Evolutionary conservation across 345 rosid genomes (phyloP).

Genomic region (Populus pruinosa): DNA sequence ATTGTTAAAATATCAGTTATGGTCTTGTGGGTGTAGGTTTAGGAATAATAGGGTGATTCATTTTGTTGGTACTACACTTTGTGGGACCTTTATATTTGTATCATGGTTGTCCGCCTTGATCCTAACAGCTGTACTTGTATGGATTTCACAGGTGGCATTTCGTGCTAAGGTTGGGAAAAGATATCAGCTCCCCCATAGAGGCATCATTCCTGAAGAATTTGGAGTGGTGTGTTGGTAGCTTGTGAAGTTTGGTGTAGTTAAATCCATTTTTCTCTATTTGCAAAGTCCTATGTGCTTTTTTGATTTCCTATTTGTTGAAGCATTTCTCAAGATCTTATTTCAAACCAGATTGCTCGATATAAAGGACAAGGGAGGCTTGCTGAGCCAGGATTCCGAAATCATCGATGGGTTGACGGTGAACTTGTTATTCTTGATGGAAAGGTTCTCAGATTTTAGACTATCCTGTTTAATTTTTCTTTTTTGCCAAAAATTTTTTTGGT

Average conservation of each 20-base stretch:
- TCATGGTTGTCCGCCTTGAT: background rate
- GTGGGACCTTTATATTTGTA: background rate
- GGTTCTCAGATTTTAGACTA: conserved; percentile 32
- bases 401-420: conserved; percentile 98
- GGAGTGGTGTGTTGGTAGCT: conserved; percentile 63
- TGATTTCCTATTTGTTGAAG: conserved; percentile 1
- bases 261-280: background rate
- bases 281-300: background rate
- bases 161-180: conserved; percentile 91
- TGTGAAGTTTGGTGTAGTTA: conserved; percentile 8
- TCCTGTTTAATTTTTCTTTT: background rate
- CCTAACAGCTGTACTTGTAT: background rate
- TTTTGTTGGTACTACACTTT: background rate
- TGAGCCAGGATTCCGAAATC: conserved; percentile 79
- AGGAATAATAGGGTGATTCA: background rate
- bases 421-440: conserved; percentile 93
- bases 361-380: conserved; percentile 96
- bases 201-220: conserved; percentile 93
- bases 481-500: too few relatives aligned
- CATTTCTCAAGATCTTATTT: conserved; percentile 11
- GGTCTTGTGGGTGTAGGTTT: background rate
- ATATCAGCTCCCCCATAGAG: conserved; percentile 90
- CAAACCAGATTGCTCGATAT: conserved; percentile 74
- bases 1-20: background rate
- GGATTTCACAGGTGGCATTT: conserved; percentile 67